A percentile compares a stretch with the other conserved stretches of the same genome.
These are phyloP conservation scores for grape (Vitis vinifera) DNA, from an alignment of 164 flowering plant genomes.

Conservation along the genomic window ASM3070453v1 NC_081818.1:682001-682500, in stretches of 20 bases:
- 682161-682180: constrained; percentile 56
- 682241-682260: constrained; percentile 1
- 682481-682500: too few relatives aligned
- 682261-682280: constrained; percentile 11
- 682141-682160: constrained; percentile 53
- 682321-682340: too few relatives aligned
- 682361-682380: too few relatives aligned
- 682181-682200: constrained; percentile 60
- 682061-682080: constrained; percentile 51
- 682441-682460: too few relatives aligned
- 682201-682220: constrained; percentile 54
- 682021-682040: constrained; percentile 31
- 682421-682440: too few relatives aligned
- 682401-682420: too few relatives aligned
- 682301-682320: too few relatives aligned
- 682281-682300: not conserved
- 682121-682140: constrained; percentile 62
- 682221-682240: constrained; percentile 66
- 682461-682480: too few relatives aligned
- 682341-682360: too few relatives aligned
- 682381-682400: too few relatives aligned
- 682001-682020: constrained; percentile 25
- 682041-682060: constrained; percentile 54
- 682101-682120: constrained; percentile 49
- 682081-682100: constrained; percentile 48